Evolutionary conservation across 1,284 basidiomycete species (phyloP), one percentile per base, ranked within the genome.

Genomic region (Ceratorhiza oryzae-sativae): DNA sequence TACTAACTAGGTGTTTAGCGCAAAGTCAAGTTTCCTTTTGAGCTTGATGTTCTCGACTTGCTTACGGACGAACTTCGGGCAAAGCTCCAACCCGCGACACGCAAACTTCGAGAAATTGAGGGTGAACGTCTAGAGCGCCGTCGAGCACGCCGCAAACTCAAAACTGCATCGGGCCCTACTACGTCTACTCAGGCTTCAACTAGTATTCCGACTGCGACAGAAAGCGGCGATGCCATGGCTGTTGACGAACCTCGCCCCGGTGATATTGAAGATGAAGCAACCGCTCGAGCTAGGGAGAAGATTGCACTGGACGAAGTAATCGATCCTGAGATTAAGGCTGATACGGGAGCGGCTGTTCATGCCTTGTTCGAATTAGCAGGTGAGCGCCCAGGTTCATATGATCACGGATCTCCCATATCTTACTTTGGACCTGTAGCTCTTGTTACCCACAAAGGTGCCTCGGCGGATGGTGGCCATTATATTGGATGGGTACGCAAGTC

Each of bases 391-490:
- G 30, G 18, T 4, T 41, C 15, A 1, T 18, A 46, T 15, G n/a
- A 20, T 20, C 1, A 10, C 15, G 15, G 9, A 41, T 1, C 32
- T 15, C 36, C 18, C 30, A 55, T 13, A 15, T 27, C 32, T 61
- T 18, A 32, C 15, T 3, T 59, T n/a, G n/a, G 10, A 36, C 20
- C 27, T 30, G 49, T 77, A 93, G 94, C 90, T 1, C 93, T 99
- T 78, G 90, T 99, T 15, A 97, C 95, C 30, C 97, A 98, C 86
- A 99, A 99, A 80, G 97, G 97, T 18, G 89, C 95, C 0, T 92
- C 91, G 0, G 95, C 97, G 0, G 95, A 98, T 78, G 89, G 93
- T 0, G 96, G 95, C 0, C 95, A 97, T 81, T 97, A 97, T 79
- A 95, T 97, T 45, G 92, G 89, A 0, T 97, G 92, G 83, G 93